Percentiles rank a stretch among this genome's conserved stretches.
Conservation (phyloP, 1,139 yeast species). For the Ogataea hybrid region DNA sequence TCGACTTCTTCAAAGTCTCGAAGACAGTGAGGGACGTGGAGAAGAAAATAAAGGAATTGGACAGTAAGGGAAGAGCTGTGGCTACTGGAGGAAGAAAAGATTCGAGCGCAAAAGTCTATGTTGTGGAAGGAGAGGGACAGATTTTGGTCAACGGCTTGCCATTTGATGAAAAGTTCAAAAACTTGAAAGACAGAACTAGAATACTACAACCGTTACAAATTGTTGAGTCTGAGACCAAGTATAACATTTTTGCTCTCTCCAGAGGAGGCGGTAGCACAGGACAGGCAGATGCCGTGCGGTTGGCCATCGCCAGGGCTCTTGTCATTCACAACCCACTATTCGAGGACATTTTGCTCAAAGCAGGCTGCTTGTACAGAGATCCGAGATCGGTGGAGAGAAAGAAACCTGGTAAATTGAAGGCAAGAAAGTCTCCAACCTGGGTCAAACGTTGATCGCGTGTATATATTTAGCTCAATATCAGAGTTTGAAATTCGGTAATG, state of each 20-base stretch:
- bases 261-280: slow-evolving; percentile 92
- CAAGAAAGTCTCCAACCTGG: slow-evolving; percentile 98
- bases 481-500: slow-evolving; percentile 14
- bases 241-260: slow-evolving; percentile 79
- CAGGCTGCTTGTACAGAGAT: slow-evolving; percentile 87
- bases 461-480: slow-evolving; percentile 10
- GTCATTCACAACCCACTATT: slow-evolving; percentile 81
- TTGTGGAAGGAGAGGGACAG: slow-evolving; percentile 77
- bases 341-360: slow-evolving; percentile 69
- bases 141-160: slow-evolving; percentile 70
- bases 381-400: slow-evolving; percentile 91
- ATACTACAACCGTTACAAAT: slow-evolving; percentile 80
- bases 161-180: slow-evolving; percentile 63
- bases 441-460: slow-evolving; percentile 67
- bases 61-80: slow-evolving; percentile 72
- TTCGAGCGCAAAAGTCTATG: slow-evolving; percentile 68
- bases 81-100: slow-evolving; percentile 84
- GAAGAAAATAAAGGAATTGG: slow-evolving; percentile 50
- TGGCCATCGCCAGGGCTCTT: slow-evolving; percentile 79
- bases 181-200: slow-evolving; percentile 66
- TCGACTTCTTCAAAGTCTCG: slow-evolving; percentile 44
- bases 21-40: slow-evolving; percentile 27
- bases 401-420: slow-evolving; percentile 97
- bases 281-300: slow-evolving; percentile 87
- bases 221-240: slow-evolving; percentile 63